phyloP scores from a whole-genome alignment of 148 eudicot genomes.

The Rhododendron simsii region DNA sequence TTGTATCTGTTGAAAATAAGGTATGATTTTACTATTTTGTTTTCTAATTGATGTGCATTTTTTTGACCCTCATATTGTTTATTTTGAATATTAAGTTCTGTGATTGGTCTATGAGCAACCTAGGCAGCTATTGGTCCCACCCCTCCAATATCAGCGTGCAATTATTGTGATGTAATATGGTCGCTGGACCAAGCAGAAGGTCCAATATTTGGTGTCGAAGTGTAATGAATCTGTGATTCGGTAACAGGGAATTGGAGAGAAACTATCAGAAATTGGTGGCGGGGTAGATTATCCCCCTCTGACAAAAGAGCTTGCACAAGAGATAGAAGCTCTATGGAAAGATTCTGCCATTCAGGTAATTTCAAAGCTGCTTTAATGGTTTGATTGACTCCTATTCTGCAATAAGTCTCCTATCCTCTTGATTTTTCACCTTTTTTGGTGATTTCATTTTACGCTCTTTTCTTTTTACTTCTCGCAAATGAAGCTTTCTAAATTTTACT shows the following conservation, averaged over 20 bases:
- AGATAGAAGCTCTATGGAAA: conserved; percentile 75
- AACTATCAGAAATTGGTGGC: conserved; percentile 78
- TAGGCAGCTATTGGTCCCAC: background rate
- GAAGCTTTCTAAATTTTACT: background rate
- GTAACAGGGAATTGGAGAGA: conserved; percentile 73
- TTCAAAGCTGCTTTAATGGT: conserved; percentile 2
- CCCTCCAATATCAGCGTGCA: background rate
- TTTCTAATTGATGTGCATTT: background rate
- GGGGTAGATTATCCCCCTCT: conserved; percentile 76
- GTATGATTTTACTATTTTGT: conserved; percentile 28
- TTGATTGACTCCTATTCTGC: background rate
- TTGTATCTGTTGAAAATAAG: conserved; percentile 62
- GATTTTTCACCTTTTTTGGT: background rate
- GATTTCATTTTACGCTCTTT: background rate
- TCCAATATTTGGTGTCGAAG: background rate
- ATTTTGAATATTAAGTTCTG: background rate
- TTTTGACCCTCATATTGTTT: background rate
- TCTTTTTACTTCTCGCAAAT: background rate
- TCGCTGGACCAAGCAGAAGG: background rate
- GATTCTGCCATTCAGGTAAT: conserved; percentile 93
- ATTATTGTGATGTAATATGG: background rate
- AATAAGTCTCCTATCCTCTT: background rate
- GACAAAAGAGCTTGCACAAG: conserved; percentile 61
- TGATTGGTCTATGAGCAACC: background rate
- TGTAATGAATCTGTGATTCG: conserved; percentile 5